phyloP scores from a whole-genome alignment of 2,329 filamentous ascomycete genomes.

The Botrytis aclada region DNA sequence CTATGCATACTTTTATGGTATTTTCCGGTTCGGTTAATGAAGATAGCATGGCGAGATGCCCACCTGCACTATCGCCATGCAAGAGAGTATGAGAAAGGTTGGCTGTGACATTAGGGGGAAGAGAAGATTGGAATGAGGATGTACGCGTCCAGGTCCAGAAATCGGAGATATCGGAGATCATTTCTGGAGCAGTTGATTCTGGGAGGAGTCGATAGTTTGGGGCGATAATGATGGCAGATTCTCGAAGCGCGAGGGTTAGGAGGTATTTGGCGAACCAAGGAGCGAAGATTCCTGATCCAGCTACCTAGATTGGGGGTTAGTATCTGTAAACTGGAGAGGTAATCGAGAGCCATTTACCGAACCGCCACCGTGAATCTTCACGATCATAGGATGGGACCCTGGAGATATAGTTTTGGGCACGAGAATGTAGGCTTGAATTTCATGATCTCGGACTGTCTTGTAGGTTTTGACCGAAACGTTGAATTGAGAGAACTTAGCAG shows the following conservation, averaged over 20 bases:
- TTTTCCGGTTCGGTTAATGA: background rate
- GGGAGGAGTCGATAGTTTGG: slow-evolving; percentile 51
- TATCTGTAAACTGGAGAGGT: background rate
- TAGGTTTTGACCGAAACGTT: background rate
- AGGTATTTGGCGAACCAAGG: background rate
- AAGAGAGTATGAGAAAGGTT: slow-evolving; percentile 3
- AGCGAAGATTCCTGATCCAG: background rate
- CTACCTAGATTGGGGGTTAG: background rate
- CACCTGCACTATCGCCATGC: slow-evolving; percentile 1
- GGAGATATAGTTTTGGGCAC: background rate
- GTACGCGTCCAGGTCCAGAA: slow-evolving; percentile 47
- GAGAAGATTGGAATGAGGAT: slow-evolving; percentile 27
- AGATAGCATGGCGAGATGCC: background rate
- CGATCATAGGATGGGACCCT: background rate
- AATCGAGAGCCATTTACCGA: background rate
- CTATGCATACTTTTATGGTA: background rate
- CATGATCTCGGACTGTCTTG: background rate
- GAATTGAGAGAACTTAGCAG: background rate
- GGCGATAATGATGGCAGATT: slow-evolving; percentile 39
- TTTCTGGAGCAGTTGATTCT: slow-evolving; percentile 45
- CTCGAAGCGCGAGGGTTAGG: background rate
- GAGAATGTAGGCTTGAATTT: background rate
- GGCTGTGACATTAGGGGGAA: background rate
- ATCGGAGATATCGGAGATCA: slow-evolving; percentile 46
- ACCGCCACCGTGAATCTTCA: background rate